Conservation (phyloP, 2,329 filamentous ascomycete species). For the Botrytis aclada region DNA sequence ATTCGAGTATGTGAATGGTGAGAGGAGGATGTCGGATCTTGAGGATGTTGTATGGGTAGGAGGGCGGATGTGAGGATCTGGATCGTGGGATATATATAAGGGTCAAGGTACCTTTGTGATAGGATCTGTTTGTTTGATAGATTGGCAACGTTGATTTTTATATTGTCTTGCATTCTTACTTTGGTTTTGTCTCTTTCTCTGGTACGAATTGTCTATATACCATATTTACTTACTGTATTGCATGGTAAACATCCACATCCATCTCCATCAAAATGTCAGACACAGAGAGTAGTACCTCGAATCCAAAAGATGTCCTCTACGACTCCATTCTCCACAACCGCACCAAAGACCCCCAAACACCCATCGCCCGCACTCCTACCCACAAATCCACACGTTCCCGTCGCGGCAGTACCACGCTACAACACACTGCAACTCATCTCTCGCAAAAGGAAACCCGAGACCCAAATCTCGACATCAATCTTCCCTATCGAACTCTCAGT, state of each 20-base stretch:
- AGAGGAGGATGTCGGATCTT: background rate
- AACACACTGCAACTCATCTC: background rate
- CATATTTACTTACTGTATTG: background rate
- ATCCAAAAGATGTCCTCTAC: background rate
- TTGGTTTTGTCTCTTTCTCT: background rate
- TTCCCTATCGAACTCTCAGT: constrained; percentile 64
- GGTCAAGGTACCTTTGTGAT: background rate
- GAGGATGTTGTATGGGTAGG: background rate
- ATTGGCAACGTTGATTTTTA: too few species aligned
- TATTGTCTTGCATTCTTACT: background rate
- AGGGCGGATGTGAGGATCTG: background rate
- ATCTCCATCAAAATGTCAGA: background rate
- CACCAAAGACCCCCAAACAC: background rate
- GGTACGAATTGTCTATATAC: background rate
- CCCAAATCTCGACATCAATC: constrained; percentile 47
- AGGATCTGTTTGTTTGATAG: background rate
- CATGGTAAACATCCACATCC: background rate
- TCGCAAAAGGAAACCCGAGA: constrained; percentile 34
- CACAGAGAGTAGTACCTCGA: constrained; percentile 2
- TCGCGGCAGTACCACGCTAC: constrained; percentile 20
- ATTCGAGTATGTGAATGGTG: background rate
- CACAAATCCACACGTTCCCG: background rate
- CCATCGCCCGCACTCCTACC: background rate
- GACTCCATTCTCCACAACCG: background rate
- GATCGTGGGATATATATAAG: background rate